phyloP scores from a whole-genome alignment of 805 yeast species.

The Maudiozyma bulderi region DNA sequence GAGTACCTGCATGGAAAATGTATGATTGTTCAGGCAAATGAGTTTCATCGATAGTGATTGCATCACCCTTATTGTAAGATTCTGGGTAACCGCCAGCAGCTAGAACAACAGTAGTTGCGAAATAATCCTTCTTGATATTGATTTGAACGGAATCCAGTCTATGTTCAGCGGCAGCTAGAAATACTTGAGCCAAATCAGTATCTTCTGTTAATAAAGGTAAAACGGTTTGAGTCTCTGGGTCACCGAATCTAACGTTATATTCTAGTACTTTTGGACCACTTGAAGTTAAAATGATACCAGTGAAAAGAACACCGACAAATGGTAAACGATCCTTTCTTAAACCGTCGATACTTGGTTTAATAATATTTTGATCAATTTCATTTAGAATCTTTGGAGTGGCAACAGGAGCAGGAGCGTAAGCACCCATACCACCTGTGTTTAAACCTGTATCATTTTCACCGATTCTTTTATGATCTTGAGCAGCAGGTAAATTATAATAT shows the following conservation, averaged over 20 bases:
- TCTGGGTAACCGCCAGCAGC: slow-evolving; percentile 98
- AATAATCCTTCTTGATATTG: slow-evolving; percentile 44
- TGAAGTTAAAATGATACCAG: slow-evolving; percentile 87
- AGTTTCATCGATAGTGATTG: slow-evolving; percentile 43
- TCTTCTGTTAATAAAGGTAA: slow-evolving; percentile 72
- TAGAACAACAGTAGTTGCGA: slow-evolving; percentile 86
- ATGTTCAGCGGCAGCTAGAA: slow-evolving; percentile 90
- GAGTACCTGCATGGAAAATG: slow-evolving; percentile 97
- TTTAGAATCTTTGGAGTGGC: slow-evolving; percentile 69
- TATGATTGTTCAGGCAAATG: slow-evolving; percentile 37
- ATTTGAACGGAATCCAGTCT: slow-evolving; percentile 74
- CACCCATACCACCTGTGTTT: slow-evolving; percentile 99
- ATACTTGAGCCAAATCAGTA: slow-evolving; percentile 87
- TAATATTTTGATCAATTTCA: slow-evolving; percentile 61
- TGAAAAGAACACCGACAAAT: slow-evolving; percentile 89
- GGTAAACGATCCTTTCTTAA: slow-evolving; percentile 94
- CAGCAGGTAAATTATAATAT: slow-evolving; percentile 83
- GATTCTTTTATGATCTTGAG: slow-evolving; percentile 95
- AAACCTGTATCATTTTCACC: slow-evolving; percentile 91
- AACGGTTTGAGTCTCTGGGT: slow-evolving; percentile 97
- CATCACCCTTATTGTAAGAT: slow-evolving; percentile 75
- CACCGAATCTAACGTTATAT: slow-evolving; percentile 97
- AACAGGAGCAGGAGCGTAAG: slow-evolving; percentile 95
- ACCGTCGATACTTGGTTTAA: slow-evolving; percentile 89
- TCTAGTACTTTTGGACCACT: slow-evolving; percentile 90